A percentile compares a stretch with the other conserved stretches of the same genome.
Evolutionary conservation across 2,329 filamentous ascomycete species (phyloP).

Genomic region (Phyllosticta citribraziliensis): DNA sequence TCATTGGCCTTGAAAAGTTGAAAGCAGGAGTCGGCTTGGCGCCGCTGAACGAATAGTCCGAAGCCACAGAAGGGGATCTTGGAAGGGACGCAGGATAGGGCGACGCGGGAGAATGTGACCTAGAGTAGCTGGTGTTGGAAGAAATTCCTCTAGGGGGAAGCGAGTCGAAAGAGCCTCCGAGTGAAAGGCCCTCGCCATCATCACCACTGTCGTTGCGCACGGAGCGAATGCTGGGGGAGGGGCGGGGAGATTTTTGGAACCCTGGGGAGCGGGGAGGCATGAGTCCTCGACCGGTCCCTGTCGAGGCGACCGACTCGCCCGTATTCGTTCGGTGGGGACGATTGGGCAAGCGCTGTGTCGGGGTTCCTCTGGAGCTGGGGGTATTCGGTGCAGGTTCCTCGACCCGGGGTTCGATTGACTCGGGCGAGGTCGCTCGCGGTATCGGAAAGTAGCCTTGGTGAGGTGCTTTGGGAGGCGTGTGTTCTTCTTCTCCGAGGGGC

Average conservation of each 20-base stretch:
- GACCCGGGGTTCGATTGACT: slow-evolving; percentile 32
- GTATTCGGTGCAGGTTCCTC: slow-evolving; percentile 35
- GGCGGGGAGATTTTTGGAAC: slow-evolving; percentile 23
- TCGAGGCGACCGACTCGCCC: slow-evolving; percentile 23
- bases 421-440: slow-evolving; percentile 36
- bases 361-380: slow-evolving; percentile 20
- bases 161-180: slow-evolving; percentile 52
- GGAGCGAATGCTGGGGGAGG: slow-evolving; percentile 37
- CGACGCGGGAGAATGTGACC: slow-evolving; percentile 53
- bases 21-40: slow-evolving; percentile 59
- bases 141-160: slow-evolving; percentile 67
- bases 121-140: slow-evolving; percentile 54
- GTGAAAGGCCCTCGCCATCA: slow-evolving; percentile 59
- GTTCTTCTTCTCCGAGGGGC: slow-evolving; percentile 25
- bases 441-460: slow-evolving; percentile 35
- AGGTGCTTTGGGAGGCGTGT: slow-evolving; percentile 14
- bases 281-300: slow-evolving; percentile 2
- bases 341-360: slow-evolving; percentile 19
- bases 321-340: slow-evolving; percentile 32
- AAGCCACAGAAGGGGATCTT: slow-evolving; percentile 76
- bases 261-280: slow-evolving; percentile 32
- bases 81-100: slow-evolving; percentile 50
- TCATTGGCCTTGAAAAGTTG: slow-evolving; percentile 90
- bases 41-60: slow-evolving; percentile 61
- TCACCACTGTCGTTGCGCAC: slow-evolving; percentile 45